Evolutionary conservation across 2,329 filamentous ascomycete genomes (phyloP), one percentile per base, ranked within the genome.

Genomic region (Harringtonia lauricola): DNA sequence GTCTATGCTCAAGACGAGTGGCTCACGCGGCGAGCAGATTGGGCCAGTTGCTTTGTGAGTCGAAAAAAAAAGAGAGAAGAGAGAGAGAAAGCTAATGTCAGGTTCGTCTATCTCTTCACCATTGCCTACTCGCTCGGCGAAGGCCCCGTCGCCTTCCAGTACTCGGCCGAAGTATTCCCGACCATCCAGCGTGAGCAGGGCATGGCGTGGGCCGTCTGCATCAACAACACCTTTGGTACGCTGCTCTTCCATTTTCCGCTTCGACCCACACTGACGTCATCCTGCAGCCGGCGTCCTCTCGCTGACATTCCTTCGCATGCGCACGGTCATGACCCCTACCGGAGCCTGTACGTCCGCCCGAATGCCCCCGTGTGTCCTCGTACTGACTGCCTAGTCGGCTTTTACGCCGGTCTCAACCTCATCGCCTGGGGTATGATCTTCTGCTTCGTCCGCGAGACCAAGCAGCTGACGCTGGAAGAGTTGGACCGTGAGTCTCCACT

Each of bases 121-220:
- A 53, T 52, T 19, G 57, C 55, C 39, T 58, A 59, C 47, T 59
- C 57, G 8, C 43, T 42, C n/a, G 44, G 44, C 29, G 81, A 85
- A 62, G 81, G 79, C 0, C 75, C 75, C 10, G 80, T 85, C 12
- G 80, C 80, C 0, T 85, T 81, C 55, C 76, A 76, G 1, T 85
- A 84, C 61, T 74, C 70, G 3, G 79, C 81, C 39, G 81, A 86
- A 57, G 76, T 83, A 2, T 85, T 81, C 57, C 81, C 81, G 0
- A 69, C 85, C 2, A 81, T 78, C 1, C 80, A 85, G 56, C 72
- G 81, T 53, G 81, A 85, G 55, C 70, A 84, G 22, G 81, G 81
- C 45, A 86, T 86, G 50, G 39, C 44, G 2, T 46, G 44, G 44
- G 44, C 39, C 17, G 40, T 46, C n/a, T 38, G 26, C 21, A 36